Conservation (phyloP, 2,329 filamentous ascomycete species). For the Catunica adiposa region DNA sequence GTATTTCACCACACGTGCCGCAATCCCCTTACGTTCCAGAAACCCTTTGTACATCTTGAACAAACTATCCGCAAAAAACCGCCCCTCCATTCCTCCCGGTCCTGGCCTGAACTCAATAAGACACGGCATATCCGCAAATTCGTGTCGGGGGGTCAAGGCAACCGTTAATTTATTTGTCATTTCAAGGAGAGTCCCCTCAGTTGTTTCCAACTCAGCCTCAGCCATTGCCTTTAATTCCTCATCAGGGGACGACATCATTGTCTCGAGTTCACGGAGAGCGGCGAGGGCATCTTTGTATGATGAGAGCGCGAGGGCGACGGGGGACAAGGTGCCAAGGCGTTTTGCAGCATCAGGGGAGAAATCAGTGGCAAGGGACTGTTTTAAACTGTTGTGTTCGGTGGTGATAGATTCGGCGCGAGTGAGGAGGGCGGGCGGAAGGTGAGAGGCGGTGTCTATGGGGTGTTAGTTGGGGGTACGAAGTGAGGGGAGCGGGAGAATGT, state of each 20-base stretch:
- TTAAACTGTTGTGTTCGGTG: slow-evolving; percentile 40
- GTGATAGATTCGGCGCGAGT: slow-evolving; percentile 41
- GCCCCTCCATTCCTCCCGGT: slow-evolving; percentile 78
- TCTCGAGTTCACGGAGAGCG: slow-evolving; percentile 36
- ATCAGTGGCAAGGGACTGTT: slow-evolving; percentile 30
- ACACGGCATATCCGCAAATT: slow-evolving; percentile 79
- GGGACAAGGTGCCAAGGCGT: slow-evolving; percentile 43
- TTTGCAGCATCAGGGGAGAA: slow-evolving; percentile 44
- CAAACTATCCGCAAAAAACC: slow-evolving; percentile 74
- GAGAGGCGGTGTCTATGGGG: slow-evolving; percentile 11
- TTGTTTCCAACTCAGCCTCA: slow-evolving; percentile 61
- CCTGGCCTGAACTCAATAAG: slow-evolving; percentile 84
- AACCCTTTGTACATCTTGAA: slow-evolving; percentile 80
- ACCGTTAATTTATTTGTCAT: slow-evolving; percentile 55
- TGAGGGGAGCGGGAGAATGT: background rate
- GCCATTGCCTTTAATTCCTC: slow-evolving; percentile 63
- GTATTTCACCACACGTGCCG: slow-evolving; percentile 57
- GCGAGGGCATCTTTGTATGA: slow-evolving; percentile 40
- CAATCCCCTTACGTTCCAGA: slow-evolving; percentile 52
- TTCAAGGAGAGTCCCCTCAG: slow-evolving; percentile 41
- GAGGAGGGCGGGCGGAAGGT: slow-evolving; percentile 38
- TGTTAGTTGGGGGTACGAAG: background rate
- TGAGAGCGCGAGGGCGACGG: slow-evolving; percentile 39
- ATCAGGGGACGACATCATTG: slow-evolving; percentile 35
- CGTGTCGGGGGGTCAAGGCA: slow-evolving; percentile 70